A percentile compares a stretch with the other conserved stretches of the same genome.
These are phyloP conservation scores for Lactarius vividus DNA, from an alignment of 768 basidiomycete genomes.

Conservation along the genomic window DNA sequence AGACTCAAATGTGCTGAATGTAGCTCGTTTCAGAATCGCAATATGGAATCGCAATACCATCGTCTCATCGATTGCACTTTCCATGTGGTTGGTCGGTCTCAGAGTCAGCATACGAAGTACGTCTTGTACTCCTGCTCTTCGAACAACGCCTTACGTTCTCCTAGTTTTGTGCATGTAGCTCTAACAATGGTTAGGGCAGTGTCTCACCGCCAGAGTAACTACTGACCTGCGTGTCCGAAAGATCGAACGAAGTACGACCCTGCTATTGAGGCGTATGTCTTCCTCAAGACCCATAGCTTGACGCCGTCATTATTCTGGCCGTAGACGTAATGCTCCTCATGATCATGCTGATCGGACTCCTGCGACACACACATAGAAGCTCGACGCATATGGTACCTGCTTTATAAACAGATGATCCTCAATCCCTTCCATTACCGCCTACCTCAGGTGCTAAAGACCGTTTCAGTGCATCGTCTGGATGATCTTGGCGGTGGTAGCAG, in stretches of 20 bases:
- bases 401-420: neutral
- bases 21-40: neutral
- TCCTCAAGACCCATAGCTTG: neutral
- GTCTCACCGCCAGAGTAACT: neutral
- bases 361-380: neutral
- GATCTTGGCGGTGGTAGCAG: neutral
- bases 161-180: neutral
- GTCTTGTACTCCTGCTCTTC: neutral
- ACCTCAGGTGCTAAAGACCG: neutral
- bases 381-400: neutral
- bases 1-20: neutral
- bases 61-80: neutral
- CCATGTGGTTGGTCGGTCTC: neutral
- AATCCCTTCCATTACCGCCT: neutral
- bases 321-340: neutral
- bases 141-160: neutral
- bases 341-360: neutral
- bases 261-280: neutral
- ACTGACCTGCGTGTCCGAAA: neutral
- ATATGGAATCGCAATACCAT: neutral
- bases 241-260: neutral
- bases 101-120: neutral
- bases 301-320: neutral
- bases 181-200: neutral
- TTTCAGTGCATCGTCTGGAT: constrained; percentile 10